These are phyloP conservation scores for Myxozyma lipomycoides DNA, from an alignment of 805 yeast species.

Conservation along the genomic window DNA sequence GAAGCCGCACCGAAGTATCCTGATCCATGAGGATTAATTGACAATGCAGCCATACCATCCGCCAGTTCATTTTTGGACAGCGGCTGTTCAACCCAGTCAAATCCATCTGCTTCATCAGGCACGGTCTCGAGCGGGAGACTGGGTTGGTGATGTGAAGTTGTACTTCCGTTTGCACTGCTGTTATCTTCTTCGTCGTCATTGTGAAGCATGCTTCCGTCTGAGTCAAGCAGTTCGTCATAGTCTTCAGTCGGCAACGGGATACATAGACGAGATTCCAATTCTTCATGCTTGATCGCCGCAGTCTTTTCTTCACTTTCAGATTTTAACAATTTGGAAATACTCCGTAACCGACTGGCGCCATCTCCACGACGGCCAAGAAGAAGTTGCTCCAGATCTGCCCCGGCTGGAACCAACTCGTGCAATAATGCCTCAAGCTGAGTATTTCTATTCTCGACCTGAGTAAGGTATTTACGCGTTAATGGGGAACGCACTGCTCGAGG, in stretches of 20 bases:
- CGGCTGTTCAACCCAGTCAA: constrained; percentile 58
- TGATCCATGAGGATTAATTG: constrained; percentile 48
- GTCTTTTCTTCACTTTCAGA: background rate
- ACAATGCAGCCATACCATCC: constrained; percentile 66
- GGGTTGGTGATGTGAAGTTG: constrained; percentile 11
- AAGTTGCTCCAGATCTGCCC: constrained; percentile 44
- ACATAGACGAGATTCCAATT: background rate
- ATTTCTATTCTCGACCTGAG: constrained; percentile 64
- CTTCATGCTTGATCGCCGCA: constrained; percentile 7
- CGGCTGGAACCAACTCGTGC: constrained; percentile 43
- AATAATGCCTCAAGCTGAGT: constrained; percentile 44
- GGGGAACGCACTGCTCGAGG: constrained; percentile 79
- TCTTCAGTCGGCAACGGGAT: too few relatives aligned
- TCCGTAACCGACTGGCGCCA: constrained; percentile 9
- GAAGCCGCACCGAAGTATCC: constrained; percentile 69
- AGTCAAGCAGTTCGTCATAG: constrained; percentile 6
- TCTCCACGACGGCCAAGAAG: constrained; percentile 28
- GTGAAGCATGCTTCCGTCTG: constrained; percentile 1
- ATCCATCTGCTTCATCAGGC: constrained; percentile 50
- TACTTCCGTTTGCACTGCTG: constrained; percentile 7
- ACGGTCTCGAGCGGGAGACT: constrained; percentile 34
- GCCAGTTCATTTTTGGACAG: constrained; percentile 32
- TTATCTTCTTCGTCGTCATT: constrained; percentile 5
- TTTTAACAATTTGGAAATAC: background rate
- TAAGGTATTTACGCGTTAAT: constrained; percentile 65